phyloP scores from a whole-genome alignment of 75 land plant genomes.

The Chamaecyparis obtusa region DNA sequence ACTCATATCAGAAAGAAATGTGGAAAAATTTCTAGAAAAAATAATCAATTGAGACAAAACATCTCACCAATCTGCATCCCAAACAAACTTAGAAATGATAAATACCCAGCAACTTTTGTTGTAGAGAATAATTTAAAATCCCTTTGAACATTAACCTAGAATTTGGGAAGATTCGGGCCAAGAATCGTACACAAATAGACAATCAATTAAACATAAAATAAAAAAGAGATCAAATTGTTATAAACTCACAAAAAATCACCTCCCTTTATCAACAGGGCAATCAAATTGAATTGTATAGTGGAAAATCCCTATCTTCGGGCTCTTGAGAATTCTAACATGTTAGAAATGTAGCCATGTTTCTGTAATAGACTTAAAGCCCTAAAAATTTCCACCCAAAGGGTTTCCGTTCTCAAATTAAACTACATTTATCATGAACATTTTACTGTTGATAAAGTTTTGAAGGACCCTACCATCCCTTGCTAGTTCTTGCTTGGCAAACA shows the following conservation, averaged over 20 bases:
- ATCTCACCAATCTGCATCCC: neutral
- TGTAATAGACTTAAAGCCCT: neutral
- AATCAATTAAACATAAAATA: neutral
- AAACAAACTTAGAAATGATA: neutral
- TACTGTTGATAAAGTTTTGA: neutral
- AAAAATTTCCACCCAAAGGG: neutral
- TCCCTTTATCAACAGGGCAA: neutral
- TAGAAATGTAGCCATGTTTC: neutral
- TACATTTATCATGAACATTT: neutral
- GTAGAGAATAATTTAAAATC: neutral
- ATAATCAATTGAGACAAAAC: neutral
- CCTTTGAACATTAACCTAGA: neutral
- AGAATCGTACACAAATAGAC: neutral
- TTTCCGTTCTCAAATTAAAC: neutral
- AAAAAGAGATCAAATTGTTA: neutral
- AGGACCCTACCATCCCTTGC: neutral
- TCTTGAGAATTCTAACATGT: neutral
- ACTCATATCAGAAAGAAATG: neutral
- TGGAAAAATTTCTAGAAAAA: neutral
- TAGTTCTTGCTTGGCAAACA: neutral
- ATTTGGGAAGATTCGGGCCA: neutral
- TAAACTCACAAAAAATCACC: neutral
- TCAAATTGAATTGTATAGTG: neutral
- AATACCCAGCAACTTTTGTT: neutral
- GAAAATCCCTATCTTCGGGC: neutral